Conservation (phyloP, 768 basidiomycete species). For the Lanmaoa pseudosensibilis region DNA sequence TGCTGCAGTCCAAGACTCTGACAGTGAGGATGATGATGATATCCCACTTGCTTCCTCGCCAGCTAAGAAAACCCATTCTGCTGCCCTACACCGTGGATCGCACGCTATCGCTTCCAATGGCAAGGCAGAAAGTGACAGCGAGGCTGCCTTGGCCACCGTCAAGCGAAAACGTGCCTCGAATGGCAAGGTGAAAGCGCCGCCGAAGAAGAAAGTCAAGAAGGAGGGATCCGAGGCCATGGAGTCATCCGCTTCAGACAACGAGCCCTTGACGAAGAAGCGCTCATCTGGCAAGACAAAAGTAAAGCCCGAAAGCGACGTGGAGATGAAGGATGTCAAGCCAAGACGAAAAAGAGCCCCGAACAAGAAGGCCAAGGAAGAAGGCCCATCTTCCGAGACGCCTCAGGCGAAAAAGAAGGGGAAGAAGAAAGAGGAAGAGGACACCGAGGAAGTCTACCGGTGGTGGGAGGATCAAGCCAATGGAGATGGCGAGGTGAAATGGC, state of each 20-base stretch:
- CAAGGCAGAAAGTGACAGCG: slow-evolving; percentile 39
- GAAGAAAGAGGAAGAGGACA: slow-evolving; percentile 56
- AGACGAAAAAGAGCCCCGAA: slow-evolving; percentile 45
- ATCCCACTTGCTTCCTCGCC: slow-evolving; percentile 73
- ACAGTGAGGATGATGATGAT: slow-evolving; percentile 69
- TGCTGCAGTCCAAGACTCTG: slow-evolving; percentile 49
- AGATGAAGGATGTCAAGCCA: slow-evolving; percentile 43
- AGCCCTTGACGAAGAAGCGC: slow-evolving; percentile 31
- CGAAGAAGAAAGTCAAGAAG: slow-evolving; percentile 66
- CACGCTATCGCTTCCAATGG: slow-evolving; percentile 43
- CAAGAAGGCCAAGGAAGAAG: slow-evolving; percentile 58
- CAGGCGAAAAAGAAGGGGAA: slow-evolving; percentile 56
- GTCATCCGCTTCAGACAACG: slow-evolving; percentile 37
- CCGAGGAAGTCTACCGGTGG: slow-evolving; percentile 78
- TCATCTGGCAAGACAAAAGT: slow-evolving; percentile 35
- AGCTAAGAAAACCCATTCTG: slow-evolving; percentile 46
- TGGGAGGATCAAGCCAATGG: slow-evolving; percentile 79
- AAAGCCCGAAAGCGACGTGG: slow-evolving; percentile 53
- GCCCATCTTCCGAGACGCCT: slow-evolving; percentile 38
- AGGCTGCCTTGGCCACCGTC: slow-evolving; percentile 42
- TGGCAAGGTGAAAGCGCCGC: slow-evolving; percentile 51
- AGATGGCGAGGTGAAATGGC: slow-evolving; percentile 86
- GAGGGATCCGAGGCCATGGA: slow-evolving; percentile 30
- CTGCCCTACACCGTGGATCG: slow-evolving; percentile 42
- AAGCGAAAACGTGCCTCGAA: slow-evolving; percentile 48